Base-by-base conservation (phyloP, 371 early-diverging fungal genomes). In the Apophysomyces elegans region DNA sequence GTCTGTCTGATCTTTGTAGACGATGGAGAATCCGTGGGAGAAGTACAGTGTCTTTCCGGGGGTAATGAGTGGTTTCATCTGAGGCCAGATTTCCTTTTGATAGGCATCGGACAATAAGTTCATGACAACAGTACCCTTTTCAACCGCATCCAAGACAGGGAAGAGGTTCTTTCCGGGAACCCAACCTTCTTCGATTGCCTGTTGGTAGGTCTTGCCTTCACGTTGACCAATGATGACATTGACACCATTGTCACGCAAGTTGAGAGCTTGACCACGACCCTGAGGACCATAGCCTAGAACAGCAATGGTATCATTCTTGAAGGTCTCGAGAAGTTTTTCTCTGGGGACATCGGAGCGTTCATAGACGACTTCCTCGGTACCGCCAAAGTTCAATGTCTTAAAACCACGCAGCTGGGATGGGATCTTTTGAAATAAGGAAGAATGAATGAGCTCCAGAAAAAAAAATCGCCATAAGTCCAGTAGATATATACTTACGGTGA, bases 11-110 rank as follows among this genome's bases (percentile, higher is more conserved):
- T 96, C 91, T 69, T 93, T 85, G 87, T 91, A 98, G 68, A 96
- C 93, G 63, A 98, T 89, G 67, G 93, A 92, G 85, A 98, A 98
- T 68, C 98, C 98, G 86, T 98, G 97, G 63, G 95, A 94, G 84
- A 98, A 98, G 88, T 95, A 96, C 62, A 98, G 91, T 36, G 97
- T 97, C 91, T 98, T 98, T 76, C 96, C 98, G 70, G 94, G 93
- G 72, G 96, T 96, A 64, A 98, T 75, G 75, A 90, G 87, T 61
- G 92, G 91, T 85, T 91, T 90, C 85, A 98, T 86, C 68, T 89
- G 76, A 73, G 91, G 87, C 98, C 98, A 98, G 71, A 91, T 86
- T 63, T 91, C 92, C 82, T 88, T 94, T 80, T 98, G 98, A 60
- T 91, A 95, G 57, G 98, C 98, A 83, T 98, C 98, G 9, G 96